Evolutionary conservation across 345 rosid genomes (phyloP).

Genomic region (Ceriops zippeliana): DNA sequence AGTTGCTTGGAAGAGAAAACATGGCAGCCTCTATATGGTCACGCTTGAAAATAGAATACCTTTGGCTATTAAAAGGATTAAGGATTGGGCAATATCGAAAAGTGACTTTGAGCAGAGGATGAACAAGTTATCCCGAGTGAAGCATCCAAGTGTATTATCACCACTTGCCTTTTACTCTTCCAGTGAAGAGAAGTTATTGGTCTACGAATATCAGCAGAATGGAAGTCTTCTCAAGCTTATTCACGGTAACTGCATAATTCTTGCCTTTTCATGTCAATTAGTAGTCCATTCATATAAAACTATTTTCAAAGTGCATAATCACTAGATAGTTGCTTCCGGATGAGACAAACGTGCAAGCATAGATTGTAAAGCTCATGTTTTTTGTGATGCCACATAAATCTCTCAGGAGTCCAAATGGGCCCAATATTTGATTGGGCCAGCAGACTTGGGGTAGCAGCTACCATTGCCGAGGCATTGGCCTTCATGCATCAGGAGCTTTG

Average conservation of each 20-base stretch:
- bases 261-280: not conserved
- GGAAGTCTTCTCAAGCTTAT: constrained; percentile 54
- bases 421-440: constrained; percentile 45
- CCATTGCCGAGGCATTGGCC: constrained; percentile 39
- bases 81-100: constrained; percentile 45
- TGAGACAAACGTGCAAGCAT: too few relatives aligned
- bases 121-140: constrained; percentile 41
- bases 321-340: not conserved
- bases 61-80: constrained; percentile 59
- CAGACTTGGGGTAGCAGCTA: constrained; percentile 44
- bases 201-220: constrained; percentile 46
- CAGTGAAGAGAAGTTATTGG: constrained; percentile 51
- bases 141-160: constrained; percentile 51
- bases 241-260: constrained; percentile 34
- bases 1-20: constrained; percentile 51
- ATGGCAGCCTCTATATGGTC: constrained; percentile 52
- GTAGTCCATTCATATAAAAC: not conserved
- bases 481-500: constrained; percentile 46
- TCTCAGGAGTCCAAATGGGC: constrained; percentile 36
- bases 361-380: not conserved
- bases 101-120: constrained; percentile 47
- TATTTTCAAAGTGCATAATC: not conserved
- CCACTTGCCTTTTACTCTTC: constrained; percentile 50
- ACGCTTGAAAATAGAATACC: constrained; percentile 33
- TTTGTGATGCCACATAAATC: not conserved